Percentiles rank a stretch among this genome's conserved stretches.
These are phyloP conservation scores for Adansonia digitata DNA, from an alignment of 345 rosid species.

Conservation along the genomic window DNA sequence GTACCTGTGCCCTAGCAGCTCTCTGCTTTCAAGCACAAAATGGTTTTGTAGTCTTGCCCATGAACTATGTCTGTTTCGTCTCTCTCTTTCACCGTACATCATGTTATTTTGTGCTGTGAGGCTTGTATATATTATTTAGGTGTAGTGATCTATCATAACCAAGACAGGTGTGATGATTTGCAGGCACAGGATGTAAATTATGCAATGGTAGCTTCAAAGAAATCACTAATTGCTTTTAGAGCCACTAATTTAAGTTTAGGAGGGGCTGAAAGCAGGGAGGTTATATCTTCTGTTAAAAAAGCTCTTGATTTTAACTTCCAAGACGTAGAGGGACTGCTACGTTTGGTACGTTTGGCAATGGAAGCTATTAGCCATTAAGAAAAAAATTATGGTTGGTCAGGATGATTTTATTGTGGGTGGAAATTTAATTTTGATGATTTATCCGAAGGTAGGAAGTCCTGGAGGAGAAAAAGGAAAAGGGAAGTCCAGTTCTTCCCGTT, in stretches of 20 bases:
- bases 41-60: background rate
- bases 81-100: too few species aligned
- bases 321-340: slow-evolving; percentile 73
- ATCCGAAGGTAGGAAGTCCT: slow-evolving; percentile 14
- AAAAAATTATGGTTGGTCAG: slow-evolving; percentile 10
- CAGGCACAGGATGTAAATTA: too few species aligned
- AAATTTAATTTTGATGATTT: slow-evolving; percentile 3
- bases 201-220: slow-evolving; percentile 97
- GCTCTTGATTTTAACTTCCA: slow-evolving; percentile 95
- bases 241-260: slow-evolving; percentile 45
- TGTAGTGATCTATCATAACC: background rate
- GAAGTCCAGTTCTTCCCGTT: slow-evolving; percentile 8
- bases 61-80: background rate
- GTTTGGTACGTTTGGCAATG: slow-evolving; percentile 70
- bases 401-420: slow-evolving; percentile 14
- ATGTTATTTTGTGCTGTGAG: background rate
- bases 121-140: background rate
- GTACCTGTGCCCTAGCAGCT: background rate
- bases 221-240: slow-evolving; percentile 58
- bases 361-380: slow-evolving; percentile 60
- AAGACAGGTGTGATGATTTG: slow-evolving; percentile 17
- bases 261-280: slow-evolving; percentile 55
- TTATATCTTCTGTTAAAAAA: slow-evolving; percentile 52
- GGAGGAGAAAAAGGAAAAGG: slow-evolving; percentile 9
- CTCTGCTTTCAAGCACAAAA: background rate